These are phyloP conservation scores for Coemansia sp. DNA, from an alignment of 192 early-diverging fungal genomes.

Conservation along the genomic window DNA sequence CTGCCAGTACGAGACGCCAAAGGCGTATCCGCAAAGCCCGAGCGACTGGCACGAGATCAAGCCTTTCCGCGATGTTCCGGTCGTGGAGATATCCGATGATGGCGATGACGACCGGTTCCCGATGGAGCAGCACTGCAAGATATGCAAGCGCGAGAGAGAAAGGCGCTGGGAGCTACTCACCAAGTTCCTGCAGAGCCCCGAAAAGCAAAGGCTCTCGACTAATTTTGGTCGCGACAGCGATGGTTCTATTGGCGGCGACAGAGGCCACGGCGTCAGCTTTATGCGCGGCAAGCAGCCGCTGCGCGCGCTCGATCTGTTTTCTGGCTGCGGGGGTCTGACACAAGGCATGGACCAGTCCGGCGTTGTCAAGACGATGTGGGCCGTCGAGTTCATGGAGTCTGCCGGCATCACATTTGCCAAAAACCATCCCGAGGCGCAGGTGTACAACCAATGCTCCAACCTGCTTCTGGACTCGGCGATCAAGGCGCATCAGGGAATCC, in stretches of 20 bases:
- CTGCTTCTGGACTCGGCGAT: slow-evolving; percentile 63
- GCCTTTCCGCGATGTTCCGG: slow-evolving; percentile 7
- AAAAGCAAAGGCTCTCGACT: background rate
- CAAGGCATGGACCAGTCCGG: slow-evolving; percentile 59
- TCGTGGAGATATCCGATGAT: background rate
- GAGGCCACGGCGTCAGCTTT: slow-evolving; percentile 14
- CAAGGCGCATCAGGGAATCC: slow-evolving; percentile 42
- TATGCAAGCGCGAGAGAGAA: slow-evolving; percentile 39
- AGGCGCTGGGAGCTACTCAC: slow-evolving; percentile 10
- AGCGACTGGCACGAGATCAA: slow-evolving; percentile 25
- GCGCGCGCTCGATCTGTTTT: slow-evolving; percentile 64
- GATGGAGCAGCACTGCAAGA: slow-evolving; percentile 18
- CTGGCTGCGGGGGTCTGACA: slow-evolving; percentile 69
- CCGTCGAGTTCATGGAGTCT: slow-evolving; percentile 60
- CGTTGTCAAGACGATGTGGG: slow-evolving; percentile 59
- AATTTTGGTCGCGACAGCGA: background rate
- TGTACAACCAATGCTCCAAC: slow-evolving; percentile 64
- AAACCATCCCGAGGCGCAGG: slow-evolving; percentile 60
- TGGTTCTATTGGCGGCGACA: background rate
- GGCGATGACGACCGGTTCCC: slow-evolving; percentile 19
- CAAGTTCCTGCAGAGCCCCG: slow-evolving; percentile 9
- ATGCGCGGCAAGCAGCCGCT: slow-evolving; percentile 40
- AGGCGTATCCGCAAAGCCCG: slow-evolving; percentile 16
- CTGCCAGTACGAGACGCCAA: slow-evolving; percentile 24
- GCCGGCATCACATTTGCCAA: slow-evolving; percentile 61